These are phyloP conservation scores for Hordeum vulgare DNA, from an alignment of 176 grass and related monocot species.

Conservation along the genomic window MorexV3_pseudomolecules_assembly NC_058522.1:520217265-520217764, in stretches of 20 bases:
- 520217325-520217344: too few species aligned
- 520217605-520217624: background rate
- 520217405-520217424: too few species aligned
- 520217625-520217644: background rate
- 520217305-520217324: too few species aligned
- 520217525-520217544: background rate
- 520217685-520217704: background rate
- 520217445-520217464: too few species aligned
- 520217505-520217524: background rate
- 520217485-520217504: background rate
- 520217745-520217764: constrained; percentile 32
- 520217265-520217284: too few species aligned
- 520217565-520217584: background rate
- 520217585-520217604: too few species aligned
- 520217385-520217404: too few species aligned
- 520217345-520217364: too few species aligned
- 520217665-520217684: background rate
- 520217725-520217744: constrained; percentile 23
- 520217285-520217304: too few species aligned
- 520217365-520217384: too few species aligned
- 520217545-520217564: background rate
- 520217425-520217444: too few species aligned
- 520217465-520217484: background rate
- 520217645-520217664: background rate
- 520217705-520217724: background rate